These are phyloP conservation scores for Cercospora berteroae DNA, from an alignment of 2,329 filamentous ascomycete species.

Conservation along the genomic window DNA sequence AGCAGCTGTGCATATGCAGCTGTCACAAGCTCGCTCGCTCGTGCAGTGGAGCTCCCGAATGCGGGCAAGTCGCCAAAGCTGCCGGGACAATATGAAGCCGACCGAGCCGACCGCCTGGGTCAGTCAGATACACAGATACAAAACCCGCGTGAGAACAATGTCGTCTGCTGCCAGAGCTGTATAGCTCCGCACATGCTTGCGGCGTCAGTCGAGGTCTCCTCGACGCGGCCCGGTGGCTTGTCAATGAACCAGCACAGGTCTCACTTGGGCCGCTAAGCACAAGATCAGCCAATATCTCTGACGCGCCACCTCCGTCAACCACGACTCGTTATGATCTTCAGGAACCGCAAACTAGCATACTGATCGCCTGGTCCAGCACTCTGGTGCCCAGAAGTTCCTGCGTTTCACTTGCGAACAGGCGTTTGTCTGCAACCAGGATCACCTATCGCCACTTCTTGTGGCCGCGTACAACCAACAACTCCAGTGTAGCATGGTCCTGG, in stretches of 20 bases:
- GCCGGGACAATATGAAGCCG: neutral
- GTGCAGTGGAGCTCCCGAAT: neutral
- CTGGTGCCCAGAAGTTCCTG: neutral
- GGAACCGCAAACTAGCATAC: neutral
- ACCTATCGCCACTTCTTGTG: neutral
- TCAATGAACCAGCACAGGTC: neutral
- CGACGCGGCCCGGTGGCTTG: neutral
- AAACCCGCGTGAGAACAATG: neutral
- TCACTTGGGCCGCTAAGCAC: neutral
- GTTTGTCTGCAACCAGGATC: neutral
- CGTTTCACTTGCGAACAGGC: neutral
- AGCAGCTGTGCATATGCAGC: neutral
- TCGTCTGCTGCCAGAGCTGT: neutral
- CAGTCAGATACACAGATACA: neutral
- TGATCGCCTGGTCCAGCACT: neutral
- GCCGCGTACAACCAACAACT: neutral
- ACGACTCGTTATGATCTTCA: neutral
- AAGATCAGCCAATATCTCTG: neutral
- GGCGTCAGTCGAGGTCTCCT: neutral
- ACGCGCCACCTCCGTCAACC: neutral
- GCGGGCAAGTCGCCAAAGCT: neutral
- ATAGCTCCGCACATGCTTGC: neutral
- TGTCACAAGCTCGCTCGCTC: conserved; percentile 1
- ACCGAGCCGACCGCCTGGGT: neutral
- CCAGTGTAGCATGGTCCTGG: neutral